Evolutionary conservation across 352 stramenopile species (phyloP).

Genomic region (Phytopythium oedochilum): DNA sequence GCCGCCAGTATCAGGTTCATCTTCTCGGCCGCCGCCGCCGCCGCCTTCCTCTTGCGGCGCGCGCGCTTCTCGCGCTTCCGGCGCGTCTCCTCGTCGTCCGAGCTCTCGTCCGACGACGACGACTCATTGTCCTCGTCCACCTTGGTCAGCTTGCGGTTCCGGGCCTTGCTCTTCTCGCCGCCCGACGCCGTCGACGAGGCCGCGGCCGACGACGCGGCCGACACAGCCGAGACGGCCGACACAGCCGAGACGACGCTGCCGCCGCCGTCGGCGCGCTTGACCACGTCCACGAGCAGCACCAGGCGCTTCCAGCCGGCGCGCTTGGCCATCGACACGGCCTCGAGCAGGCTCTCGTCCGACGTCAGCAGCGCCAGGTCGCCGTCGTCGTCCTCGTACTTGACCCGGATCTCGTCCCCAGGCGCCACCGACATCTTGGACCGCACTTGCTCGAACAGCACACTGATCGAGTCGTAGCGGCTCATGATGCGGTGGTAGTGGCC

Average conservation of each 20-base stretch:
- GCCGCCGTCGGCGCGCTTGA: conserved; percentile 36
- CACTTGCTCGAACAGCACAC: conserved; percentile 69
- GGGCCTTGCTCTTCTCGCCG: conserved; percentile 15
- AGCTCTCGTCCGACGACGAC: conserved; percentile 19
- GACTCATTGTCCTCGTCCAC: conserved; percentile 71
- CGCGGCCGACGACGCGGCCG: conserved; percentile 22
- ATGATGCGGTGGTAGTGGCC: conserved; percentile 86
- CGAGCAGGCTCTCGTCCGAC: conserved; percentile 79
- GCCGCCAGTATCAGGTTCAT: conserved; percentile 27
- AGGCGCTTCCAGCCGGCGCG: conserved; percentile 82
- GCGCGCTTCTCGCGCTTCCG: conserved; percentile 33
- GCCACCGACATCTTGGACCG: conserved; percentile 75
- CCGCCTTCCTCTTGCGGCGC: conserved; percentile 33
- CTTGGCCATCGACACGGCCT: conserved; percentile 85
- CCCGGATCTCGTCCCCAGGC: conserved; percentile 48
- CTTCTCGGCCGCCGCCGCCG: conserved; percentile 7
- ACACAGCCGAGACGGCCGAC: conserved; percentile 34
- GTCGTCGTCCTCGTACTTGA: conserved; percentile 89
- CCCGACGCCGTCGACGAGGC: conserved; percentile 2
- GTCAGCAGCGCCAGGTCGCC: conserved; percentile 81
- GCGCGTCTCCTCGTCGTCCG: conserved; percentile 37
- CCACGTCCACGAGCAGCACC: conserved; percentile 75
- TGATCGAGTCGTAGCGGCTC: conserved; percentile 70
- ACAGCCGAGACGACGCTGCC: conserved; percentile 14
- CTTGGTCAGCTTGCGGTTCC: conserved; percentile 67